These are phyloP conservation scores for Epichloe gansuensis DNA, from an alignment of 2,329 filamentous ascomycete species.

Conservation along the genomic window DNA sequence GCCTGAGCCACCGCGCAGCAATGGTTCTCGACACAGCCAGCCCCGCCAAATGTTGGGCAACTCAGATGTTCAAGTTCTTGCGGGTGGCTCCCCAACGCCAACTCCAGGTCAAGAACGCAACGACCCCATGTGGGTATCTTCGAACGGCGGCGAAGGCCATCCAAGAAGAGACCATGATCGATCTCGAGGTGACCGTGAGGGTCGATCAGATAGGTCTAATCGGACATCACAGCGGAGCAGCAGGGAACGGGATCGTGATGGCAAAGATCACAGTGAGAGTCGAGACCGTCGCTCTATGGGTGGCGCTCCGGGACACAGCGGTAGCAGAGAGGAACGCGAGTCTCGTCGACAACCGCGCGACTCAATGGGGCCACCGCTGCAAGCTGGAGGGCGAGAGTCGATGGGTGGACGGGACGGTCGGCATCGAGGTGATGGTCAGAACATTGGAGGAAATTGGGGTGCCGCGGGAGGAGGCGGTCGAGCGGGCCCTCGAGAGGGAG, in stretches of 20 bases:
- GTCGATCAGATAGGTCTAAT: slow-evolving; percentile 27
- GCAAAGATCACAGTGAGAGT: slow-evolving; percentile 33
- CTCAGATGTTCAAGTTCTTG: slow-evolving; percentile 45
- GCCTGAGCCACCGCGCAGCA: slow-evolving; percentile 24
- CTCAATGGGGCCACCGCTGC: slow-evolving; percentile 17
- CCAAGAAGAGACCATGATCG: slow-evolving; percentile 28
- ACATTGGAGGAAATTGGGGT: slow-evolving; percentile 10
- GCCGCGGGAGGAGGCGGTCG: slow-evolving; percentile 14
- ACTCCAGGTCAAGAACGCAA: slow-evolving; percentile 38
- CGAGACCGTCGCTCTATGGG: slow-evolving; percentile 30
- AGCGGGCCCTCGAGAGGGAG: slow-evolving; percentile 20
- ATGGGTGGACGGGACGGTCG: slow-evolving; percentile 20
- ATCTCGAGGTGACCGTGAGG: slow-evolving; percentile 30
- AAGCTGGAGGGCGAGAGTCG: slow-evolving; percentile 19
- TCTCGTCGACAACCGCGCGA: slow-evolving; percentile 19
- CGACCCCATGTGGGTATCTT: slow-evolving; percentile 26
- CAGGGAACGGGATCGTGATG: slow-evolving; percentile 36
- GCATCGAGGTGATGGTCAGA: slow-evolving; percentile 17
- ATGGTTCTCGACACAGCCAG: slow-evolving; percentile 21
- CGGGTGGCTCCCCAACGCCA: slow-evolving; percentile 38
- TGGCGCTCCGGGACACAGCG: slow-evolving; percentile 16
- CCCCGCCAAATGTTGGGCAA: slow-evolving; percentile 33
- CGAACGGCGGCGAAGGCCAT: slow-evolving; percentile 20
- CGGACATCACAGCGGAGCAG: slow-evolving; percentile 35
- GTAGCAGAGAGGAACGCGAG: slow-evolving; percentile 22